Conservation (phyloP, 2,329 filamentous ascomycete genomes). For the Colletotrichum cereale region DNA sequence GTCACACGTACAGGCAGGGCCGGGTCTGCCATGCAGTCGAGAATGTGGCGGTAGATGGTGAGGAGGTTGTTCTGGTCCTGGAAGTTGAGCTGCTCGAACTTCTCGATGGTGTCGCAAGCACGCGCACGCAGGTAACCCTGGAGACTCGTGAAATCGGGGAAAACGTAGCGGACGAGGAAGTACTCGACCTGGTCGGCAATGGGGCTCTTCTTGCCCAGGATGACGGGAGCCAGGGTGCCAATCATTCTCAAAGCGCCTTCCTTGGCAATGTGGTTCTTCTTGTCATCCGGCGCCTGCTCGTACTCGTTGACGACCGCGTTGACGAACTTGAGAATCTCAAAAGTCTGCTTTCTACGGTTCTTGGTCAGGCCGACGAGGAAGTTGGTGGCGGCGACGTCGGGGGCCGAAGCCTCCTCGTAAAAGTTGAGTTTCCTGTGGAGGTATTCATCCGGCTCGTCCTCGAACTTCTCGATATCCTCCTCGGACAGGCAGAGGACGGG, state of each 20-base stretch:
- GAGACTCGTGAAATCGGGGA: conserved; percentile 94
- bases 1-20: conserved; percentile 94
- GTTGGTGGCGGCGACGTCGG: conserved; percentile 95
- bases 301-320: conserved; percentile 96
- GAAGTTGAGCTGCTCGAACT: conserved; percentile 97
- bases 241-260: conserved; percentile 98
- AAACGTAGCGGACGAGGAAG: conserved; percentile 97
- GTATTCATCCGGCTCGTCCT: conserved; percentile 95
- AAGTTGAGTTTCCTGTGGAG: conserved; percentile 97
- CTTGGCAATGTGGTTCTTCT: conserved; percentile 96
- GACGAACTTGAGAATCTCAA: conserved; percentile 93
- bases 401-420: conserved; percentile 95
- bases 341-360: conserved; percentile 93
- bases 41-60: conserved; percentile 94
- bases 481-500: conserved; percentile 92
- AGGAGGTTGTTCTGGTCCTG: conserved; percentile 96
- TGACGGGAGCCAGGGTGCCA: conserved; percentile 91
- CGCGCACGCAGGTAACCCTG: conserved; percentile 94
- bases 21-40: conserved; percentile 96
- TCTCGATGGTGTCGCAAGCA: conserved; percentile 97
- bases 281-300: conserved; percentile 83
- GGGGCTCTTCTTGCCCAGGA: conserved; percentile 97
- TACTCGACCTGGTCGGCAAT: conserved; percentile 98
- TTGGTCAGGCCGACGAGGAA: conserved; percentile 97
- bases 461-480: conserved; percentile 93